Evolutionary conservation across 441 rosid species (phyloP), one percentile per base, ranked within the genome.

Genomic region (Erysimum cheiri): DNA sequence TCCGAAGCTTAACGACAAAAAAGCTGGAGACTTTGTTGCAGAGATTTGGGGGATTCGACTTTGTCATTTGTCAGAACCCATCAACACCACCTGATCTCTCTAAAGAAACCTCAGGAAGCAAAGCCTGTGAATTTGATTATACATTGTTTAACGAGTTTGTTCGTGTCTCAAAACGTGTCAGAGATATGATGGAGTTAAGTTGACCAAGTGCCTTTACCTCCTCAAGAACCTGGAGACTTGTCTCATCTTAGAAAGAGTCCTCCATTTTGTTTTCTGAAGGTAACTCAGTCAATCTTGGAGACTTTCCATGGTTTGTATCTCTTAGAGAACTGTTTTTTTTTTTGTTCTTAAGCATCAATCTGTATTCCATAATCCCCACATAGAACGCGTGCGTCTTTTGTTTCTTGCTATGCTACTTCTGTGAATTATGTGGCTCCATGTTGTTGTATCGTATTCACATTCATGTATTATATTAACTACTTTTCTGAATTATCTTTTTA

Each of bases 61-160:
- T 94, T 0, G 63, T 94, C 39, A 79, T 92, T 15, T 84, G 99
- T 74, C 92, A 90, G 77, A 87, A 80, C 82, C 83, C 97, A 6
- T 77, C 85, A 69, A 61, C 82, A 31, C 71, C 43, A 49, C 48
- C 61, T 59, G 66, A 80, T 39, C 58, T 35, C 57, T 64, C 73
- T 58, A 55, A 81, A 58, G 64, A 46, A 61, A 53, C 33, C 77
- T 53, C 82, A 55, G 66, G 59, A 58, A 31, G 2, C 7, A 71
- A 77, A 57, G 70, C 62, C 17, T 66, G 31, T 15, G 73, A 57
- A 62, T 89, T 93, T 11, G 91, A 93, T 74, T 89, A 82, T 63
- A 60, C 88, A 6, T 37, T 75, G 86, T 93, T 88, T 67, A 80
- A 76, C 26, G 97, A 93, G 80, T 85, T 87, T 70, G 93, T 83